These are phyloP conservation scores for Pterulicium gracile DNA, from an alignment of 1,284 basidiomycete species.

Conservation along the genomic window DNA sequence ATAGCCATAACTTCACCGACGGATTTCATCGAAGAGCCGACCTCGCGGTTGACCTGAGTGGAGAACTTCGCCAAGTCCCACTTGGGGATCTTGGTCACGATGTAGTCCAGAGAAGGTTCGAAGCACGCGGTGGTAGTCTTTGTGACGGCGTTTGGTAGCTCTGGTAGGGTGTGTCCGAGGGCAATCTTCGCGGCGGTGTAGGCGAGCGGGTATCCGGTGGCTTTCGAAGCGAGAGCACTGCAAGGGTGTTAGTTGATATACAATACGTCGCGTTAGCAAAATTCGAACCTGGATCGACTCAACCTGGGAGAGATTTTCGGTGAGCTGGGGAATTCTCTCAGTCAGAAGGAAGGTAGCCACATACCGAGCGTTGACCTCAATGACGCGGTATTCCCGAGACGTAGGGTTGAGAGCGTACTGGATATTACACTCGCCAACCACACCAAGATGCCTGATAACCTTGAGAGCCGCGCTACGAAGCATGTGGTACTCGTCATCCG, in stretches of 20 bases:
- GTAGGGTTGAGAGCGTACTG: slow-evolving; percentile 97
- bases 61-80: slow-evolving; percentile 99
- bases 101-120: slow-evolving; percentile 99
- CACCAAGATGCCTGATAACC: slow-evolving; percentile 94
- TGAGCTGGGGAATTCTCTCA: slow-evolving; percentile 6
- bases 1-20: slow-evolving; percentile 99
- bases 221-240: slow-evolving; percentile 94
- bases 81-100: slow-evolving; percentile 99
- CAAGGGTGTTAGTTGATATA: background rate
- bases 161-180: slow-evolving; percentile 95
- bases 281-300: slow-evolving; percentile 48
- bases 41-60: slow-evolving; percentile 85
- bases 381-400: slow-evolving; percentile 93
- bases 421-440: slow-evolving; percentile 98
- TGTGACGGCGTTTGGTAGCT: slow-evolving; percentile 97
- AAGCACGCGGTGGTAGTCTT: slow-evolving; percentile 99
- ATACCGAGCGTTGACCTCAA: slow-evolving; percentile 92
- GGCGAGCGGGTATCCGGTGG: slow-evolving; percentile 97
- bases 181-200: slow-evolving; percentile 99
- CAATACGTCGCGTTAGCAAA: background rate
- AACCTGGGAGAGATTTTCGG: slow-evolving; percentile 21
- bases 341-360: slow-evolving; percentile 13
- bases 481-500: slow-evolving; percentile 99
- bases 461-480: slow-evolving; percentile 95
- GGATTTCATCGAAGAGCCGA: slow-evolving; percentile 98